These are phyloP conservation scores for Fusarium sp. DNA, from an alignment of 2,329 filamentous ascomycete genomes.

Conservation along the genomic window DNA sequence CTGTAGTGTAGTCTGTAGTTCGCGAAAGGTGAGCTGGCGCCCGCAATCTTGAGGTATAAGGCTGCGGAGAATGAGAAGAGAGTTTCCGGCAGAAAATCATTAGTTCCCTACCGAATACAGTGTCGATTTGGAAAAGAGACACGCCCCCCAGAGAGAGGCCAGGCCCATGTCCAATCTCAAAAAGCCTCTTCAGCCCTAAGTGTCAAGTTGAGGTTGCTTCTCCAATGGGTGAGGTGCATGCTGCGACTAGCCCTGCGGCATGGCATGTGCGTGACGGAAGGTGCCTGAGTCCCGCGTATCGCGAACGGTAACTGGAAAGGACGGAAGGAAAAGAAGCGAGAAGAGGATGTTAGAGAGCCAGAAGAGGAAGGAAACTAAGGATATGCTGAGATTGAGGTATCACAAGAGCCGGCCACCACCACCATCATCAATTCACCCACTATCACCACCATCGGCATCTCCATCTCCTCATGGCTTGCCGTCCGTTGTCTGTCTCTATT, in stretches of 20 bases:
- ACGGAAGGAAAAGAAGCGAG: slow-evolving; percentile 33
- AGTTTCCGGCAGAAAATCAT: not conserved
- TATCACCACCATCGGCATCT: slow-evolving; percentile 8
- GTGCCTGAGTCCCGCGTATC: slow-evolving; percentile 37
- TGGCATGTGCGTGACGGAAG: slow-evolving; percentile 30
- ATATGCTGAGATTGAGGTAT: slow-evolving; percentile 10
- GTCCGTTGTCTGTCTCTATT: not conserved
- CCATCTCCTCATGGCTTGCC: slow-evolving; percentile 2
- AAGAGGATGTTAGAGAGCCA: slow-evolving; percentile 13
- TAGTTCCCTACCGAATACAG: slow-evolving; percentile 12
- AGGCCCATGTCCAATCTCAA: slow-evolving; percentile 7
- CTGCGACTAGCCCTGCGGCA: slow-evolving; percentile 39
- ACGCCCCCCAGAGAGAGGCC: not conserved
- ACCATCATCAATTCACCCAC: not conserved
- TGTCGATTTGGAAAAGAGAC: slow-evolving; percentile 9
- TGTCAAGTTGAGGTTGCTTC: slow-evolving; percentile 31
- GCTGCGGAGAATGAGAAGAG: slow-evolving; percentile 7
- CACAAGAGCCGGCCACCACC: slow-evolving; percentile 28
- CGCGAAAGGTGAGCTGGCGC: not conserved
- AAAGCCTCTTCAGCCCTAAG: slow-evolving; percentile 38
- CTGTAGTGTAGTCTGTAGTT: not conserved
- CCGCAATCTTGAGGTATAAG: slow-evolving; percentile 24
- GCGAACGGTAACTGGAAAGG: slow-evolving; percentile 36
- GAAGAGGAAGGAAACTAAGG: slow-evolving; percentile 36
- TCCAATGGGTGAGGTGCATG: slow-evolving; percentile 39